These are phyloP conservation scores for Pelargonium australe DNA, from an alignment of 441 rosid species.

Conservation along the genomic window DNA sequence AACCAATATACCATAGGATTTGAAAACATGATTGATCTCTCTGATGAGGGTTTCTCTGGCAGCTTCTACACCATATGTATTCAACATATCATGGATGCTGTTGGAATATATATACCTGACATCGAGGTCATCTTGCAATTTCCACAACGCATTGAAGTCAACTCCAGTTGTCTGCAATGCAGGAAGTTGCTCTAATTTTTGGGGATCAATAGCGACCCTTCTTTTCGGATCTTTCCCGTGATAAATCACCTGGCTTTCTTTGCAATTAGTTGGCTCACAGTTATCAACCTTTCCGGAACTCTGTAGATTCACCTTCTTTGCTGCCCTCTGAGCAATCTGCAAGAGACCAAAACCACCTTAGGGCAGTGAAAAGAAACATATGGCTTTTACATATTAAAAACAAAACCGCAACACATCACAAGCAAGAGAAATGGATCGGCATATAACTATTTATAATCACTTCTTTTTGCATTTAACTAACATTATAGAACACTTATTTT, in stretches of 20 bases:
- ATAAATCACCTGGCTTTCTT: conserved; percentile 74
- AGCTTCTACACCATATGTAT: conserved; percentile 82
- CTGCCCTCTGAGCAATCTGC: conserved; percentile 71
- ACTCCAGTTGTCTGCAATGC: conserved; percentile 76
- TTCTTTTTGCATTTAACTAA: neutral
- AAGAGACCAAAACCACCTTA: neutral
- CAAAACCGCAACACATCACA: neutral
- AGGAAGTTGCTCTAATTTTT: conserved; percentile 47
- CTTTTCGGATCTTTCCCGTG: conserved; percentile 68
- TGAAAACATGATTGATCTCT: conserved; percentile 78
- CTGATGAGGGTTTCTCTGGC: conserved; percentile 84
- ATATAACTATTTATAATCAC: neutral
- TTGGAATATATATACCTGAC: conserved; percentile 74
- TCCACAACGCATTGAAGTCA: conserved; percentile 65
- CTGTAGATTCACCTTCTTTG: conserved; percentile 83
- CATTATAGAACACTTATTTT: neutral
- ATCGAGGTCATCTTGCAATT: conserved; percentile 66
- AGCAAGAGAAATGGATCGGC: neutral
- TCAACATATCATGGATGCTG: conserved; percentile 65
- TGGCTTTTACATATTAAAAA: no score
- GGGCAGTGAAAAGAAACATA: neutral
- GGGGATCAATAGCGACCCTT: conserved; percentile 45
- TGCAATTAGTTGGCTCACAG: conserved; percentile 41
- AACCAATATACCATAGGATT: conserved; percentile 73
- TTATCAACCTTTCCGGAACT: conserved; percentile 70